Evolutionary conservation across 1,139 yeast species (phyloP), one percentile per base, ranked within the genome.

Genomic region (Taiozyma onychis): DNA sequence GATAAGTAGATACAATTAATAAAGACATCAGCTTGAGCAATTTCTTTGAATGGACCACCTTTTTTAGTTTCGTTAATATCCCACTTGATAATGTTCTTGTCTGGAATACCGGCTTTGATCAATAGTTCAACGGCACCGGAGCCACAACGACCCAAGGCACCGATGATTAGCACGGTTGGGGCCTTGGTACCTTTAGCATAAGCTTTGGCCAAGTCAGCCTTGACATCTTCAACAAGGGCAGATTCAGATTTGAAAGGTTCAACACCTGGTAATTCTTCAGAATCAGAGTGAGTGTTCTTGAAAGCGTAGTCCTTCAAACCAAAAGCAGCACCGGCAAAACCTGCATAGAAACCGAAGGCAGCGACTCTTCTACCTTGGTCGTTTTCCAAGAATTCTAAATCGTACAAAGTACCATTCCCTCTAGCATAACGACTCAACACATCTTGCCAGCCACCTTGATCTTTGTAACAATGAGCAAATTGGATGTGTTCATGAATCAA

Each of bases 71-170:
- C 99, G 55, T 86, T 81, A 80, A 93, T 88, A 72, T 95, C 99
- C 99, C 99, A 93, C 75, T 88, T 88, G 63, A 79, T 69, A 54
- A 93, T 81, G 69, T 88, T 85, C 51, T 75, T 80, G 44, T 88
- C 96, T 50, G 98, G 97, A 52, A 93, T 74, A 54, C 99, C 99
- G 50, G 79, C 85, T 73, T 86, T 86, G 60, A 76, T 78, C 71
- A 89, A 80, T 54, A 90, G 76, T 60, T 87, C 95, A 59, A 88
- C 74, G 39, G 99, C 98, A 66, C 99, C 99, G n/a, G 95, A 83
- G 51, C 99, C 99, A 73, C 99, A 93, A 76, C 99, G 86, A 56
- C 99, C 99, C 54, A 91, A 78, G 27, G 99, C 99, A 65, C 99
- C 99, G 67, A 93, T 93, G 50, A 93, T 85, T 62, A 93, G 77